Base-by-base conservation (phyloP, 805 yeast genomes). In the Schwanniomyces yamadae region DNA sequence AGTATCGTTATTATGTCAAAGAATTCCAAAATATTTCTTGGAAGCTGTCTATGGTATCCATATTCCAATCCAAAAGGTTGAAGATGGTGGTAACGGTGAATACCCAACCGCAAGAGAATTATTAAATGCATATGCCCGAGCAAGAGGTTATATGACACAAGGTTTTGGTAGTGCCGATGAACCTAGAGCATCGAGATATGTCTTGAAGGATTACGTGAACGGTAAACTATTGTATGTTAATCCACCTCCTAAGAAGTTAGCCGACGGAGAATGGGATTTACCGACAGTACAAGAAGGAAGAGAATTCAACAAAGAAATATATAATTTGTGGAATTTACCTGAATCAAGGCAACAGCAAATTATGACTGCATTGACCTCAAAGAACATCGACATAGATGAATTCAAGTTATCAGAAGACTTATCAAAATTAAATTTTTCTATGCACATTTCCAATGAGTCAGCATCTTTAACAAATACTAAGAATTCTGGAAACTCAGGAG, bases 81-180 rank as follows among this genome's bases (percentile, higher is more conserved):
- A 82, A 39, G 97, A 90, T 58, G 96, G 96, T 46, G 97, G 96
- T 40, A 71, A 78, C 26, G 96, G 96, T 15, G 45, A 48, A 27
- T 66, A 76, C 23, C 96, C 97, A 22, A 86, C 95, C 4, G 84
- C 97, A 0, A 82, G 85, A 55, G 98, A 93, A 59, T 61, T 93
- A 25, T 72, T 93, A 40, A 84, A 79, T 31, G 95, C 98, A 0
- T 93, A 93, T 56, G 98, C 97, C 5, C 77, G 95, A 65, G 93
- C 97, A 3, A 79, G 99, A 64, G 99, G 99, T 51, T 93, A 79
- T 59, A 90, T 88, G 95, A 85, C 96, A 0, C 97, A 95, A 60
- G 95, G 95, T 55, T 90, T 86, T 55, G 98, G 98, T 55, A 79
- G 88, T 48, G 98, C 99, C 3, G 99, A 93, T 69, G 95, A 89